phyloP scores from a whole-genome alignment of 768 basidiomycete species.

The Boletus speciosus region DNA sequence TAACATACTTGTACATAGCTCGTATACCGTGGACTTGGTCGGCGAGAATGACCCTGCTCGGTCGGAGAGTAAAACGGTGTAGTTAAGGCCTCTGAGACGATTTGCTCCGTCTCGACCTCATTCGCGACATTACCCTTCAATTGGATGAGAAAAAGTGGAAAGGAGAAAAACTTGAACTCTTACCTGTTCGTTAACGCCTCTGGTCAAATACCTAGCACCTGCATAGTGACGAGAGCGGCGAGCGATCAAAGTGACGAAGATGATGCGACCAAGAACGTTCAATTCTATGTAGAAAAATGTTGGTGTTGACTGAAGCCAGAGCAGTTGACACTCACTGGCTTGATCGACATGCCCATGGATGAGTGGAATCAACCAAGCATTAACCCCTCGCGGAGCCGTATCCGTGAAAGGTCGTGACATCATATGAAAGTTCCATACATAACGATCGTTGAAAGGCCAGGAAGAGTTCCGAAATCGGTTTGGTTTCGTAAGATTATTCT shows the following conservation, averaged over 20 bases:
- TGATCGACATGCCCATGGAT: conserved; percentile 98
- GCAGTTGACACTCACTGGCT: conserved; percentile 68
- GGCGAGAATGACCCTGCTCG: conserved; percentile 38
- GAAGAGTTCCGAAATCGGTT: conserved; percentile 40
- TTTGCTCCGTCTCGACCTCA: conserved; percentile 98
- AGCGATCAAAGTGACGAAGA: conserved; percentile 94
- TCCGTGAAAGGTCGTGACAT: conserved; percentile 63
- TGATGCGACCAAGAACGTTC: conserved; percentile 81
- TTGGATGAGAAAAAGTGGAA: not conserved
- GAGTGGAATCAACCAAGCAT: conserved; percentile 86
- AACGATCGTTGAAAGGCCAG: conserved; percentile 81
- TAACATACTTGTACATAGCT: conserved; percentile 82
- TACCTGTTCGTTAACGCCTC: conserved; percentile 93
- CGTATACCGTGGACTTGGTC: conserved; percentile 83
- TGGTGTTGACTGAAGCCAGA: not conserved
- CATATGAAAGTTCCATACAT: conserved; percentile 94
- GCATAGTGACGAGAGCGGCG: conserved; percentile 93
- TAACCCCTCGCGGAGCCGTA: conserved; percentile 40
- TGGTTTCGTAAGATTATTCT: conserved; percentile 77
- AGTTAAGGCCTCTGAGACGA: conserved; percentile 85
- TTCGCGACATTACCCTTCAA: conserved; percentile 93
- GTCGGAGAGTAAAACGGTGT: conserved; percentile 82
- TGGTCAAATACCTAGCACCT: conserved; percentile 89
- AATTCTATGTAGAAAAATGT: conserved; percentile 55
- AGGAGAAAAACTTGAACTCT: not conserved